These are phyloP conservation scores for Trypanosoma grayi DNA, from an alignment of 208 protist genomes.

Conservation along the genomic window DNA sequence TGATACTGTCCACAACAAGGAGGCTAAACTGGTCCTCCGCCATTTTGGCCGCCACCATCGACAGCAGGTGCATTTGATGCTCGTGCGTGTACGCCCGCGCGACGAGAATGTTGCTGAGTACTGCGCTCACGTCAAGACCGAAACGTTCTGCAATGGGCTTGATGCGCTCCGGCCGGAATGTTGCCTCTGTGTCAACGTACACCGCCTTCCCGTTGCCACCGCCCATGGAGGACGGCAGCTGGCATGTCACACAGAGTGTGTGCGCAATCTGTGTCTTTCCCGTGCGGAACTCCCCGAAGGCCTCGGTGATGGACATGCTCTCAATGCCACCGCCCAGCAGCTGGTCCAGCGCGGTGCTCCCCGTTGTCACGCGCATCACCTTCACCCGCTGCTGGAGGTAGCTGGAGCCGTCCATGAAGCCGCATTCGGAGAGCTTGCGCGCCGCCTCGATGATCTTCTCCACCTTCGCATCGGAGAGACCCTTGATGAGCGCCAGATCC, in stretches of 20 bases:
- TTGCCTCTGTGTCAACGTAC: conserved; percentile 99
- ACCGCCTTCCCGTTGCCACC: conserved; percentile 93
- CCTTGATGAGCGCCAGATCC: conserved; percentile 93
- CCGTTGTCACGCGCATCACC: conserved; percentile 94
- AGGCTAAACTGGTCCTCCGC: conserved; percentile 90
- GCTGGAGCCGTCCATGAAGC: conserved; percentile 88
- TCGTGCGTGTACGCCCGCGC: conserved; percentile 96
- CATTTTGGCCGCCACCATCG: conserved; percentile 91
- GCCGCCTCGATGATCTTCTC: conserved; percentile 98
- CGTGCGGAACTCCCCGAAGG: conserved; percentile 99
- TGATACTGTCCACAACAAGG: conserved; percentile 98
- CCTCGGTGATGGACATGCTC: conserved; percentile 95
- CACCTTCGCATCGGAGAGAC: conserved; percentile 98
- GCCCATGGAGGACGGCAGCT: conserved; percentile 91
- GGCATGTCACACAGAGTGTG: conserved; percentile 97
- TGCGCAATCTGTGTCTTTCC: conserved; percentile 98
- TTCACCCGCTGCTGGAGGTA: conserved; percentile 86
- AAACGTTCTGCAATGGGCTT: conserved; percentile 96
- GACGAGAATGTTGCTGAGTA: conserved; percentile 97
- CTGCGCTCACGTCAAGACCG: conserved; percentile 87
- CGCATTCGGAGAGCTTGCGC: conserved; percentile 77
- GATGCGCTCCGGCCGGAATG: conserved; percentile 97
- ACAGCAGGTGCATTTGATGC: conserved; percentile 92
- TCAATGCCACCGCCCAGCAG: conserved; percentile 97
- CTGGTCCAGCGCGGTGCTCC: conserved; percentile 90